Evolutionary conservation across 2,329 filamentous ascomycete genomes (phyloP).

Genomic region (Fusarium chlamydosporum): DNA sequence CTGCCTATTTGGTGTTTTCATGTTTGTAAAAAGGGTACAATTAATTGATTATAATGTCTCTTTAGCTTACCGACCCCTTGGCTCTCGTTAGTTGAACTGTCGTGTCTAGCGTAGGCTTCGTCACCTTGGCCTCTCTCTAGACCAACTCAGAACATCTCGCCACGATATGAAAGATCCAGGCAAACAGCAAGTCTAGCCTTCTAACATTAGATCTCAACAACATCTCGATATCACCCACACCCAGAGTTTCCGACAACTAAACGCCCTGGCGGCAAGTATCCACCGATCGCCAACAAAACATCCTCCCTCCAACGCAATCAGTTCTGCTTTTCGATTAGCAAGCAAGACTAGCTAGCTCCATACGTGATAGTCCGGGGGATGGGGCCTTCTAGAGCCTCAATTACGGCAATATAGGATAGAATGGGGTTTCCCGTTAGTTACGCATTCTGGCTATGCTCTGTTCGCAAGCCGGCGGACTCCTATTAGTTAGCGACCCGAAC

Average conservation of each 20-base stretch:
- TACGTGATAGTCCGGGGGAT: constrained; percentile 11
- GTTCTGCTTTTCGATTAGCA: constrained; percentile 29
- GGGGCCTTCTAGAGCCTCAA: constrained; percentile 38
- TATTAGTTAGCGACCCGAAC: constrained; percentile 39
- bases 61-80: constrained; percentile 33
- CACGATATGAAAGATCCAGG: constrained; percentile 11
- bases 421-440: constrained; percentile 31
- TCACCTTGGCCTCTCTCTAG: background rate
- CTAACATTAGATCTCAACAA: background rate
- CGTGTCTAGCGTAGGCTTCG: constrained; percentile 11
- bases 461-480: constrained; percentile 8
- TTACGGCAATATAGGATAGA: constrained; percentile 33
- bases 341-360: constrained; percentile 30
- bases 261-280: background rate
- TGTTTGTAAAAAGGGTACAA: constrained; percentile 1
- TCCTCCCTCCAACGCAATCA: constrained; percentile 18
- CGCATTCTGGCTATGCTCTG: constrained; percentile 23
- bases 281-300: constrained; percentile 11
- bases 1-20: constrained; percentile 9
- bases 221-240: background rate
- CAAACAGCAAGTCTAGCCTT: constrained; percentile 4
- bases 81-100: constrained; percentile 16
- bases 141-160: constrained; percentile 14
- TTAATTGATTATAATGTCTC: background rate
- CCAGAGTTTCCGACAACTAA: constrained; percentile 9